These are phyloP conservation scores for Auriscalpium microsporum DNA, from an alignment of 768 basidiomycete genomes.

Conservation along the genomic window DNA sequence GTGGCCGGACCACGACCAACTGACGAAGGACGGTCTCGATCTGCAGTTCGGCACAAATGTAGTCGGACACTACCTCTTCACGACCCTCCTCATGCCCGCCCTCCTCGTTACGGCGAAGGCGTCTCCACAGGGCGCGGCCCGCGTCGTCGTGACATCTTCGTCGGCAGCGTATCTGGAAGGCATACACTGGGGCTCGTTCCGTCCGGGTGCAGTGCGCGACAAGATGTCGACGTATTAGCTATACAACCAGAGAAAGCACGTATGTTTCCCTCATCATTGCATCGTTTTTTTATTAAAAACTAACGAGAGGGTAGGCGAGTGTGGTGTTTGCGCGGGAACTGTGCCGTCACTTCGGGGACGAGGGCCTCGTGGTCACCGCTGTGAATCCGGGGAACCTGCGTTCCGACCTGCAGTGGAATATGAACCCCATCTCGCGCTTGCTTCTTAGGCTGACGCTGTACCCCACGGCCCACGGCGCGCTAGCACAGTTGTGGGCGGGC, in stretches of 20 bases:
- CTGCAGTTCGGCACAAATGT: conserved; percentile 15
- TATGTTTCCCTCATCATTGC: not conserved
- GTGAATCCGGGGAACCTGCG: conserved; percentile 25
- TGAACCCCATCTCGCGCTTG: not conserved
- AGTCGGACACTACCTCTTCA: conserved; percentile 15
- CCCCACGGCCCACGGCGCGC: conserved; percentile 24
- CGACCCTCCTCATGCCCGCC: conserved; percentile 18
- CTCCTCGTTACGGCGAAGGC: conserved; percentile 11
- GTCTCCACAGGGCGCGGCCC: not conserved
- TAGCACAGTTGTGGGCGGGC: conserved; percentile 32
- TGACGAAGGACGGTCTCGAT: conserved; percentile 14
- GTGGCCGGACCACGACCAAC: not conserved
- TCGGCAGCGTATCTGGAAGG: not conserved
- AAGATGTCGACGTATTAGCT: not conserved
- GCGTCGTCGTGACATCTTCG: conserved; percentile 19
- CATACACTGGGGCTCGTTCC: not conserved
- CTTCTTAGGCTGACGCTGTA: conserved; percentile 10
- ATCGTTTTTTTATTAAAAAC: conserved; percentile 20
- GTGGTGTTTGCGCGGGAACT: conserved; percentile 31
- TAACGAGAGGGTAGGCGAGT: conserved; percentile 24
- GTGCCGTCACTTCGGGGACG: conserved; percentile 29
- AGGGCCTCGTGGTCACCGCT: conserved; percentile 31
- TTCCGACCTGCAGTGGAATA: not conserved
- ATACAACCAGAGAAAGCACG: conserved; percentile 6
- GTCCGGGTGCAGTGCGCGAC: not conserved